Evolutionary conservation across 1,284 basidiomycete genomes (phyloP), one percentile per base, ranked within the genome.

Genomic region (Salmacisia buchloeana): DNA sequence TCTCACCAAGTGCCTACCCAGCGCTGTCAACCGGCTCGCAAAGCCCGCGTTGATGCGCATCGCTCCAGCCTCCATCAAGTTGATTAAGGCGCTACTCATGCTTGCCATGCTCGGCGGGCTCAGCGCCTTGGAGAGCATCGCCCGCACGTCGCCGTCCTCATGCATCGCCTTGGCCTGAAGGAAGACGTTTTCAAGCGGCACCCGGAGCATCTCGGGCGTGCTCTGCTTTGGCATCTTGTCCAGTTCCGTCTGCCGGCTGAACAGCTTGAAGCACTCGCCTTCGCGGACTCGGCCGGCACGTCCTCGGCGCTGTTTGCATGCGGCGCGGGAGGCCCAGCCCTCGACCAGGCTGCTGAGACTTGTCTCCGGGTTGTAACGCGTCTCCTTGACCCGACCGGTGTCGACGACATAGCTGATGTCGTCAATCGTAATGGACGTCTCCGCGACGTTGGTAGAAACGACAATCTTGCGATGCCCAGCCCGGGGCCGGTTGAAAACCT

Each of bases 371-470:
- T 94, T 91, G 76, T 89, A 93, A 65, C 86, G 86, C 2, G 86
- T 92, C 82, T 96, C 92, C 81, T 96, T 96, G 75, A 92, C 91
- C 76, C 88, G 89, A 1, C 94, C 94, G 0, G 86, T 92, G 71
- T 93, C 89, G 45, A 79, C 68, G 25, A 80, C 79, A 56, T 71
- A 75, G 58, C 70, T 70, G 7, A 80, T 69, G 58, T 79, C 76
- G 21, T 80, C 78, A 67, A 97, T 94, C 0, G 93, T 97, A 68
- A 97, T 92, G 3, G 90, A 93, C 1, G 93, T 96, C 85, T 96
- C 82, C 5, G 90, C 91, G 29, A 97, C 90, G 72, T 96, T 96
- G 7, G 93, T 96, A 0, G 92, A 85, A 0, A 88, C 90, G 35
- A 97, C 87, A 46, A 96, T 86, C 80, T 96, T 97, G 84, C 92